These are phyloP conservation scores for Trichoderma gracile DNA, from an alignment of 2,329 filamentous ascomycete genomes.

Conservation along the genomic window DNA sequence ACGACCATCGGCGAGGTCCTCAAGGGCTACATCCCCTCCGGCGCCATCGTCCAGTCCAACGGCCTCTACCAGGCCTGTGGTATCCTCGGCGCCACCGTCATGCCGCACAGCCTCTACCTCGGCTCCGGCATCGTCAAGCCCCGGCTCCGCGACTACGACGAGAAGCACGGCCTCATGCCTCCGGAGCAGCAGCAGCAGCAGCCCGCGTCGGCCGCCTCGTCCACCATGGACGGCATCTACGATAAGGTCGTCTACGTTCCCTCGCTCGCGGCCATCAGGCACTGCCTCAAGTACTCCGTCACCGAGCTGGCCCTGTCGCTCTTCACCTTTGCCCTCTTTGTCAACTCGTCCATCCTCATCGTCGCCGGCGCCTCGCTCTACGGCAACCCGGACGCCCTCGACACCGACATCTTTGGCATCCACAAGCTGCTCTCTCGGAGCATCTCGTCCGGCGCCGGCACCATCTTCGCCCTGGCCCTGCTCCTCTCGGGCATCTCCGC, in stretches of 20 bases:
- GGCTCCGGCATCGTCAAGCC: constrained; percentile 70
- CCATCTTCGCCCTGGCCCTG: constrained; percentile 79
- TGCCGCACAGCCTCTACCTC: constrained; percentile 69
- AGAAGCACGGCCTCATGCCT: constrained; percentile 55
- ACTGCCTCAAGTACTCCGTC: constrained; percentile 73
- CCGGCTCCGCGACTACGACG: constrained; percentile 64
- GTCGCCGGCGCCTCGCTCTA: constrained; percentile 78
- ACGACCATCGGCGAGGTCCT: constrained; percentile 62
- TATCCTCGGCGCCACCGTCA: constrained; percentile 74
- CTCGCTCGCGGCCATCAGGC: constrained; percentile 69
- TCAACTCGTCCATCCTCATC: constrained; percentile 81
- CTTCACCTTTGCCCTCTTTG: constrained; percentile 81
- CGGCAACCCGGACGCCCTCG: constrained; percentile 57
- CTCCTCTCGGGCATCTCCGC: constrained; percentile 79
- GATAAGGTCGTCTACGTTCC: constrained; percentile 66
- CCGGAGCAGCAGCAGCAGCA: constrained; percentile 26
- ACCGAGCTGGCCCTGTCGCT: constrained; percentile 70
- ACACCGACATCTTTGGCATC: constrained; percentile 81
- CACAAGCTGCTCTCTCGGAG: constrained; percentile 68
- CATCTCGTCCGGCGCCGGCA: constrained; percentile 74
- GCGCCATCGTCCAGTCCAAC: constrained; percentile 56
- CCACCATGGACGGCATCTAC: constrained; percentile 33
- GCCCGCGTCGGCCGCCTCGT: constrained; percentile 34
- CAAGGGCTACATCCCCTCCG: constrained; percentile 64
- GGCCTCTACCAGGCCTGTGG: constrained; percentile 69